Base-by-base conservation (phyloP, 345 rosid species). In the Gossypium raimondii region DNA sequence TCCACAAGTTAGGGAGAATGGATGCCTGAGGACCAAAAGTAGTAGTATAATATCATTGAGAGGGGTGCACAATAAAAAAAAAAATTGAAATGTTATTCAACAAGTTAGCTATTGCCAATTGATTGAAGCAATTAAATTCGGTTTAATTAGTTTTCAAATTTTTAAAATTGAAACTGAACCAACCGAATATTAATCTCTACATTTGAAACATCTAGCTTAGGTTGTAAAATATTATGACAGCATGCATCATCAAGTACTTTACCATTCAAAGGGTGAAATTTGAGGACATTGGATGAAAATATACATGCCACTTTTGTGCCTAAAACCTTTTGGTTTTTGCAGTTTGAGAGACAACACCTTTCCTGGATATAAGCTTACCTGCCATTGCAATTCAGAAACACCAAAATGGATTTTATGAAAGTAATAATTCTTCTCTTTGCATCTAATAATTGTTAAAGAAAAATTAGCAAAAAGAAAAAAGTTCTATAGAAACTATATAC, bases 191-290 rank as follows among this genome's bases (percentile, higher is more conserved):
- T 48, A 48, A 34, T 34, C 41, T 34, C 41, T 34, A 34, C 41
- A 4, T 67, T 3, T 45, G 41, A 50, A n/a, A 44, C 2, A 34
- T 59, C 48, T 2, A 38, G 52, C 47, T 38, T 55, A 53, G 10
- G 24, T 69, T 55, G 59, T 18, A 55, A 55, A 47, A 67, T 22
- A 44, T 67, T 38, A 56, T 4, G 14, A 69, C 18, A 25, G 38
- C 7, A 43, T 34, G 12, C 41, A 34, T 11, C 14, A 55, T 12
- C n/a, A 13, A 22, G 12, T n/a, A 13, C 25, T 25, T 69, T 86
- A 86, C 92, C 89, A 88, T 75, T 88, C 88, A 25, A 86, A 84
- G 14, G 85, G 75, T 13, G 92, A 88, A 68, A 88, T 80, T 47
- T 80, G 84, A 71, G 92, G 88, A 65, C 90, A 88, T 43, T 88